phyloP scores from a whole-genome alignment of 768 basidiomycete species.

The Agaricus blazei region DNA sequence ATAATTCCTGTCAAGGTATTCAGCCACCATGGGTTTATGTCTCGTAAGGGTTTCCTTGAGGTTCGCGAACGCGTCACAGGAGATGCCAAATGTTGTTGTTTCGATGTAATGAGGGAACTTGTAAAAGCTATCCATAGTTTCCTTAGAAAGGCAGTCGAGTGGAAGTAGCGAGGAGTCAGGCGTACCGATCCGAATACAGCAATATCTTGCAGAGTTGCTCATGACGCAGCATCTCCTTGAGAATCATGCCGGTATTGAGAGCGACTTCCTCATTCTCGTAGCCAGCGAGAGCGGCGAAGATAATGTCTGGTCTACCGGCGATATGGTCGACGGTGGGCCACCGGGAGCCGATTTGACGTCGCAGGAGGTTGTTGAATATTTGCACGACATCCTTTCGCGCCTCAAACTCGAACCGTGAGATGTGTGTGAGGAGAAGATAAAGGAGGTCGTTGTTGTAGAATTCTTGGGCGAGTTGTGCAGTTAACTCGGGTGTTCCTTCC shows the following conservation, averaged over 20 bases:
- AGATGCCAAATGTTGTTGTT: conserved; percentile 95
- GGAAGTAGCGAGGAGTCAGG: conserved; percentile 14
- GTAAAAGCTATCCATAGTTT: conserved; percentile 67
- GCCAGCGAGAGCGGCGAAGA: conserved; percentile 82
- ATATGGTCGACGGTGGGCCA: conserved; percentile 98
- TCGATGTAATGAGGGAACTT: conserved; percentile 96
- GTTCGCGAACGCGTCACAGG: conserved; percentile 96
- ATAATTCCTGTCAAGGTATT: conserved; percentile 95
- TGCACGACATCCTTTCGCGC: conserved; percentile 82
- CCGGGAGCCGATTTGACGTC: conserved; percentile 88
- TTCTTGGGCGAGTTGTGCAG: conserved; percentile 94
- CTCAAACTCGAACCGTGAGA: conserved; percentile 91
- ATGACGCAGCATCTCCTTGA: conserved; percentile 94
- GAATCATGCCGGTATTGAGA: conserved; percentile 95
- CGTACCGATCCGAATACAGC: conserved; percentile 91
- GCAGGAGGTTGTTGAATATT: conserved; percentile 84
- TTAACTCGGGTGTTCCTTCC: conserved; percentile 85
- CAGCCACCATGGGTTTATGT: conserved; percentile 97
- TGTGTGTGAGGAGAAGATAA: conserved; percentile 71
- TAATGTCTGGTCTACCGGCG: conserved; percentile 61
- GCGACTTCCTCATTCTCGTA: conserved; percentile 96
- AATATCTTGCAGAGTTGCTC: conserved; percentile 88
- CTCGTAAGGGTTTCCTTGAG: conserved; percentile 96
- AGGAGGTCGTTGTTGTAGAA: conserved; percentile 90
- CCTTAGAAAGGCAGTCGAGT: conserved; percentile 6